Base-by-base conservation (phyloP, 208 protist species). In the Balamuthia mandrillaris region DNA sequence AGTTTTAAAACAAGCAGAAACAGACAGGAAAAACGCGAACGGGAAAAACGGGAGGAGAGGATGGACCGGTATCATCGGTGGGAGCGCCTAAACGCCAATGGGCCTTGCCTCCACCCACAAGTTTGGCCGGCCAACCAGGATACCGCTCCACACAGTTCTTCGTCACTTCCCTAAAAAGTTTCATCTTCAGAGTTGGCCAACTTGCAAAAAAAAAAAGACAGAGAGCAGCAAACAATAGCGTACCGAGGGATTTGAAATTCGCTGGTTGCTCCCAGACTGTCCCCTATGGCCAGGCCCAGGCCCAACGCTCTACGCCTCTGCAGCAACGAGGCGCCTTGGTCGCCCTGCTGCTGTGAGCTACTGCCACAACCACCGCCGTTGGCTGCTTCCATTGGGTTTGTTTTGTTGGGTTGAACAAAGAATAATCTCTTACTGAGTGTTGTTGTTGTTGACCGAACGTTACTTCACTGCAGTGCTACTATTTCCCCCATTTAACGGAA, bases 91-190 rank as follows among this genome's bases (percentile, higher is more conserved):
- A 12, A 7, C 60, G 33, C 77, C 77, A 83, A 5, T 54, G 77
- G 6, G 58, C 77, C 37, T 60, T 65, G 33, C 77, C 77, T 5
- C 77, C 77, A 6, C 77, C 77, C 21, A 83, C 77, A 18, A 72
- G 21, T 54, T 83, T 78, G 68, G 45, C 68, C 68, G 68, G 68
- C 68, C 68, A 78, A 29, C 68, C 68, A 3, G 68, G 68, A 24
- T 78, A 78, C 14, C 45, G 45, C 45, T 51, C 68, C 42, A 78
- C 68, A 49, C 68, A 78, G 45, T 78, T 78, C 21, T n/a, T 35
- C n/a, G 45, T 47, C 21, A 78, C 68, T 49, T 78, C 68, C 42
- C 68, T 78, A 49, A 6, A 3, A 6, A 16, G 65, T 51, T 29
- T 35, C 4, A 24, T 42, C 4, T 14, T 54, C 14, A 54, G 47